A percentile compares a stretch with the other conserved stretches of the same genome.
phyloP scores from a whole-genome alignment of 75 land plant species.

The Pseudotsuga menziesii region DNA sequence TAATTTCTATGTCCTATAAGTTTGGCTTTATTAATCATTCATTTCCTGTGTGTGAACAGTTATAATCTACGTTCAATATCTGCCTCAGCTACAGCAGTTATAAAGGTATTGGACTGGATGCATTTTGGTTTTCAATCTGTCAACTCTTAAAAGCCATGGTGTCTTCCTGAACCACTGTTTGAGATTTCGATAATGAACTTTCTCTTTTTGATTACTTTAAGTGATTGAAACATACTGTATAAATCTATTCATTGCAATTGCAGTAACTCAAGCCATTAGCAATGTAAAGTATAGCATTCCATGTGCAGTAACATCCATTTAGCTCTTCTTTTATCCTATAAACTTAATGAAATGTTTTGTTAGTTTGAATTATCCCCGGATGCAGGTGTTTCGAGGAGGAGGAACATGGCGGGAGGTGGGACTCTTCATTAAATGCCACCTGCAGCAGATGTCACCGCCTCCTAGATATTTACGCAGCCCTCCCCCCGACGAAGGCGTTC shows the following conservation, averaged over 20 bases:
- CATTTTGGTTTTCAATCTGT: background rate
- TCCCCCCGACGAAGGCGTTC: too few relatives aligned
- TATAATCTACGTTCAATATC: constrained; percentile 97
- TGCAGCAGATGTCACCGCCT: too few relatives aligned
- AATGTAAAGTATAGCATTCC: background rate
- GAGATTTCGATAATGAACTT: background rate
- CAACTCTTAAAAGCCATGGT: background rate
- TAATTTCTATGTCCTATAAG: background rate
- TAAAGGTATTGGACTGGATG: constrained; percentile 46
- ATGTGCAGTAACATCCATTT: background rate
- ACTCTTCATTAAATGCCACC: too few relatives aligned
- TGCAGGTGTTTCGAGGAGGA: too few relatives aligned
- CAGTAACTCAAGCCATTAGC: background rate
- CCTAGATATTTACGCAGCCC: too few relatives aligned
- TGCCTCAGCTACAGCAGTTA: constrained; percentile 81
- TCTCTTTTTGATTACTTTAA: background rate
- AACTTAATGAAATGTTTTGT: background rate
- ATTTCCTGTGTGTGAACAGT: constrained; percentile 24
- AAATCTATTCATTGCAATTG: background rate
- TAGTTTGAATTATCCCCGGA: too few relatives aligned
- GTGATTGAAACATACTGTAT: background rate
- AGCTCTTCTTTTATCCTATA: background rate
- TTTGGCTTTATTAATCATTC: background rate
- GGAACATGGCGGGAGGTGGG: too few relatives aligned
- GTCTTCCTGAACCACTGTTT: background rate